phyloP scores from a whole-genome alignment of 2,329 filamentous ascomycete species.

The Verticillium longisporum region DNA sequence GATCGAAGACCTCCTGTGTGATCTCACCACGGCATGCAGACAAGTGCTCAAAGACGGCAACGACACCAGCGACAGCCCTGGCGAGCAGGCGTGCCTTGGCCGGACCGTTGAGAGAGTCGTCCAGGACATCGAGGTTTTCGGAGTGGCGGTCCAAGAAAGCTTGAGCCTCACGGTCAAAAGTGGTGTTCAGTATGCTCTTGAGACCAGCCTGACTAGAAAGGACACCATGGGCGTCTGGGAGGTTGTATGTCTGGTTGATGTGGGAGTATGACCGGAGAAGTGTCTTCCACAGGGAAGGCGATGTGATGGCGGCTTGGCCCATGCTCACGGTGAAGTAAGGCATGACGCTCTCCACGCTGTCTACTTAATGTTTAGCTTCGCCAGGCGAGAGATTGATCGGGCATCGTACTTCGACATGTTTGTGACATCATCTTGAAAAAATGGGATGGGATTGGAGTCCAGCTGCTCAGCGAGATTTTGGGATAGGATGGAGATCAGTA shows the following conservation, averaged over 20 bases:
- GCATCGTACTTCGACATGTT: neutral
- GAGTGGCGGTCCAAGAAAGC: constrained; percentile 22
- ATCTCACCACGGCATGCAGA: constrained; percentile 1
- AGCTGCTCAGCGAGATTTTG: neutral
- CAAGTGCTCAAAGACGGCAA: constrained; percentile 20
- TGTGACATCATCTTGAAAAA: neutral
- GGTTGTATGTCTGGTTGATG: constrained; percentile 7
- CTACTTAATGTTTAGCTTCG: neutral
- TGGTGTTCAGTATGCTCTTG: constrained; percentile 20
- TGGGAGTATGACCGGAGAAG: constrained; percentile 9
- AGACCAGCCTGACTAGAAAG: constrained; percentile 13
- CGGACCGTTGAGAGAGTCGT: constrained; percentile 19
- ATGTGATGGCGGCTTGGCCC: constrained; percentile 9
- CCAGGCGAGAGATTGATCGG: neutral
- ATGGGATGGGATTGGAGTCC: neutral
- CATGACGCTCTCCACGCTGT: constrained; percentile 9
- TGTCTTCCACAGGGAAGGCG: constrained; percentile 10
- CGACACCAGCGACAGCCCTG: constrained; percentile 26
- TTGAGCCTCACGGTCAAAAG: constrained; percentile 24
- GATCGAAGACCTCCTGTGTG: constrained; percentile 9
- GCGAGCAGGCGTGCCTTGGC: constrained; percentile 25
- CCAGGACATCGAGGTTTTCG: neutral
- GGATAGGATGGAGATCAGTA: neutral
- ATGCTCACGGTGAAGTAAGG: constrained; percentile 11
- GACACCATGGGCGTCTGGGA: constrained; percentile 12